phyloP scores from a whole-genome alignment of 129 eudicot species.

The Dittrichia graveolens region DNA sequence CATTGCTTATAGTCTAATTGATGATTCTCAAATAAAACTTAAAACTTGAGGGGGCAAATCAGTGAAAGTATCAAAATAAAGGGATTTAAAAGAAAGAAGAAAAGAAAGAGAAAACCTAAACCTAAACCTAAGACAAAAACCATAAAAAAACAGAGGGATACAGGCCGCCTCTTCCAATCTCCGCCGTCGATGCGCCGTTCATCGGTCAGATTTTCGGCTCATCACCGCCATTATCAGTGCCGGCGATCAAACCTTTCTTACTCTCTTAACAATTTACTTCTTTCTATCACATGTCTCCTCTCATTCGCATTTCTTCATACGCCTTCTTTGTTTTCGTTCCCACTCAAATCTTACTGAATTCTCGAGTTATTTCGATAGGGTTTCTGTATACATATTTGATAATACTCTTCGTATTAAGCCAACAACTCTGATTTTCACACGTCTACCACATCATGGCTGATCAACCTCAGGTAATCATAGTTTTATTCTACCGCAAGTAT shows the following conservation, averaged over 20 bases:
- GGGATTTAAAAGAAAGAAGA: not conserved
- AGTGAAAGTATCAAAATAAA: no score
- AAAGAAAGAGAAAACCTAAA: conserved; percentile 8
- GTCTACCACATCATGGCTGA: conserved; percentile 40
- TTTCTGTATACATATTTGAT: conserved; percentile 26
- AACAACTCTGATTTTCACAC: conserved; percentile 15
- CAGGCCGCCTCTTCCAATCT: conserved; percentile 40
- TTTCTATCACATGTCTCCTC: conserved; percentile 46
- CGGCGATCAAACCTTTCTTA: conserved; percentile 8
- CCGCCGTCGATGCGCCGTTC: conserved; percentile 40
- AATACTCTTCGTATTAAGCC: conserved; percentile 3
- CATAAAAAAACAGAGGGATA: not conserved
- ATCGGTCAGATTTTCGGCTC: conserved; percentile 34
- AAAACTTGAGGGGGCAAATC: no score
- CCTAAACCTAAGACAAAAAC: conserved; percentile 36
- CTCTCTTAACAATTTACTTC: conserved; percentile 2
- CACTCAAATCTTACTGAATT: conserved; percentile 38
- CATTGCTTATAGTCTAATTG: no score
- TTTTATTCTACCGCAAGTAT: not conserved
- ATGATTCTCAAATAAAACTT: no score
- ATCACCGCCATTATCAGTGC: conserved; percentile 25
- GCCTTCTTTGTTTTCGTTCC: conserved; percentile 25
- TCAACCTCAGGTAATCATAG: conserved; percentile 40
- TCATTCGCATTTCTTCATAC: conserved; percentile 18
- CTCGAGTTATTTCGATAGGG: conserved; percentile 2